Evolutionary conservation across 805 yeast genomes (phyloP).

Genomic region (Candida schatavii): DNA sequence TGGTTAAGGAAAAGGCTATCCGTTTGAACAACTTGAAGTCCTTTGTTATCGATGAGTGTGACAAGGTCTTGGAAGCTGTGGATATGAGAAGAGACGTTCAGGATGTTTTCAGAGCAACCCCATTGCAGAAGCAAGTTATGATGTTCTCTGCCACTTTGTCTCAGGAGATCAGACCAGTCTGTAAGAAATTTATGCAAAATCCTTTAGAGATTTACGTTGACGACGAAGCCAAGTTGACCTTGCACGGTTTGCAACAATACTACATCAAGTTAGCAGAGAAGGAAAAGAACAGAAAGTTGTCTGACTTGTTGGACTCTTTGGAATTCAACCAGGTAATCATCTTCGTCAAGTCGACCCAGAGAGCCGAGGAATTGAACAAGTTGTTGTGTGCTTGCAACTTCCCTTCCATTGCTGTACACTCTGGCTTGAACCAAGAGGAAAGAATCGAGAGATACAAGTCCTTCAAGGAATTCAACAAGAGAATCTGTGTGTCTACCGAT

Average conservation of each 20-base stretch:
- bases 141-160: conserved; percentile 97
- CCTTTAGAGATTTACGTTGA: conserved; percentile 97
- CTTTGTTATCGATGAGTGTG: conserved; percentile 97
- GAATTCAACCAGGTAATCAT: conserved; percentile 98
- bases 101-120: conserved; percentile 95
- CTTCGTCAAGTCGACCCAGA: conserved; percentile 84
- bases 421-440: conserved; percentile 94
- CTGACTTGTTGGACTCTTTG: conserved; percentile 87
- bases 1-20: conserved; percentile 86
- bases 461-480: conserved; percentile 96
- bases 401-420: conserved; percentile 97
- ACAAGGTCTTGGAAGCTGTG: conserved; percentile 85
- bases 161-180: conserved; percentile 90
- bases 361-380: conserved; percentile 90
- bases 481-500: conserved; percentile 98
- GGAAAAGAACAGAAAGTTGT: conserved; percentile 89
- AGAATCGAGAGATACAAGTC: conserved; percentile 95
- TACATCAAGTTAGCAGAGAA: conserved; percentile 84
- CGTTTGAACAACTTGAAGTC: conserved; percentile 87
- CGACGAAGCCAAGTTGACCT: conserved; percentile 94
- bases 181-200: conserved; percentile 97
- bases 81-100: conserved; percentile 99
- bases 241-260: conserved; percentile 98
- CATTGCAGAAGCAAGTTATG: conserved; percentile 98
- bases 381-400: conserved; percentile 87